Base-by-base conservation (phyloP, 352 stramenopile genomes). In the Halophytophthora polymorphica region DNA sequence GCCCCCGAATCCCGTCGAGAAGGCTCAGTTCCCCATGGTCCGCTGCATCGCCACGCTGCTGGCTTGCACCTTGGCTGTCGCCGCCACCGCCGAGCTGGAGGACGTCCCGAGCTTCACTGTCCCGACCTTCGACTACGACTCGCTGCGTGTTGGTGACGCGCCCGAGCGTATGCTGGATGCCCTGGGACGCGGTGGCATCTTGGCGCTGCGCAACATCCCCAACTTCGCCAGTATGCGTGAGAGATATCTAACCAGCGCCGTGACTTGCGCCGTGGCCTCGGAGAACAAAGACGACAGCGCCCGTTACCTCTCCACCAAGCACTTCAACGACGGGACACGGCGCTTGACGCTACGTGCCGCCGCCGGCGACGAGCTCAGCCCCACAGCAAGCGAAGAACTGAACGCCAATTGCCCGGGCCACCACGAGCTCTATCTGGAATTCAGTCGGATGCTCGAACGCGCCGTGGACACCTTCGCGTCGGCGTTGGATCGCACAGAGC, bases 151-250 rank as follows among this genome's bases (percentile, higher is more conserved):
- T 19, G 55, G 21, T 10, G 45, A 58, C 17, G 38, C 40, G 7
- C 58, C 69, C 15, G 31, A 29, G 12, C 54, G 54, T 3, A 52
- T 77, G 50, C 62, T 83, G 21, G n/a, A 51, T 0, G 70, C 71
- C 22, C 56, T 86, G 17, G 35, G 72, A 40, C 40, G 31, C 12
- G 64, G 58, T 21, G 72, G 75, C 23, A 77, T 86, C 60, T 53
- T 86, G 28, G 62, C 67, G 6, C 54, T 86, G 18, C 61, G 55
- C 22, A 78, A 81, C 41, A 70, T 86, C 22, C 72, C 71, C 2
- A 64, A 71, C 51, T 86, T 74, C 47, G 46, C 33, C n/a, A 61
- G 59, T 29, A 45, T 64, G 13, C 72, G 72, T 13, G 55, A 63
- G 19, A 50, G 45, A 2, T 84, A 77, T 45, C 35, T 86, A 11